These are phyloP conservation scores for Hordeum marinum DNA, from an alignment of 176 grass and related monocot genomes.

Conservation along the genomic window DNA sequence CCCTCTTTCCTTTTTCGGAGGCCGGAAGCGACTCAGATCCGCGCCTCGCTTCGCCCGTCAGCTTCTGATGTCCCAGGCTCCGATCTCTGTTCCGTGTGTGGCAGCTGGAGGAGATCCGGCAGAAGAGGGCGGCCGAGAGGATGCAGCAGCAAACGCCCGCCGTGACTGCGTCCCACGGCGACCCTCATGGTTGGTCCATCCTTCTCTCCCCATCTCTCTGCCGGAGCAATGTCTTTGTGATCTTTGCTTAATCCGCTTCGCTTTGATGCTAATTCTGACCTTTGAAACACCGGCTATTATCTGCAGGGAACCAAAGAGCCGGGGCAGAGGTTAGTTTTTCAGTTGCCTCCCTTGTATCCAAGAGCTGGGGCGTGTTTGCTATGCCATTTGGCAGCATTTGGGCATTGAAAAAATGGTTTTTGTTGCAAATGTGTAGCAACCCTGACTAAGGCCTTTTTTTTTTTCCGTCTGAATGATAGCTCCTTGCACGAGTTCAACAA, in stretches of 20 bases:
- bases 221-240: not conserved
- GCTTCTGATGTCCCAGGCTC: not conserved
- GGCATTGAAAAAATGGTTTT: not conserved
- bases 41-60: not conserved
- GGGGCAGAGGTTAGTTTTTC: constrained; percentile 34
- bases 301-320: constrained; percentile 27
- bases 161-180: constrained; percentile 41
- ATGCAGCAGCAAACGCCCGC: constrained; percentile 37
- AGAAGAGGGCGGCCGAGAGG: constrained; percentile 82
- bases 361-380: not conserved
- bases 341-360: not conserved
- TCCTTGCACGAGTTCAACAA: constrained; percentile 55
- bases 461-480: constrained; percentile 39
- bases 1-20: not conserved
- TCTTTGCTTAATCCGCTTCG: not conserved
- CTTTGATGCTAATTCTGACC: not conserved
- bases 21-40: constrained; percentile 20
- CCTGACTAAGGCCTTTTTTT: not conserved
- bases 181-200: constrained; percentile 44
- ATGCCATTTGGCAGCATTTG: not conserved
- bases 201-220: not conserved
- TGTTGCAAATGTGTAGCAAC: not conserved
- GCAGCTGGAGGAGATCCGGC: constrained; percentile 87
- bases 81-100: not conserved
- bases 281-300: not conserved